A percentile compares a stretch with the other conserved stretches of the same genome.
phyloP scores from a whole-genome alignment of 257 asterid genomes.

The Solanum habrochaites region DNA sequence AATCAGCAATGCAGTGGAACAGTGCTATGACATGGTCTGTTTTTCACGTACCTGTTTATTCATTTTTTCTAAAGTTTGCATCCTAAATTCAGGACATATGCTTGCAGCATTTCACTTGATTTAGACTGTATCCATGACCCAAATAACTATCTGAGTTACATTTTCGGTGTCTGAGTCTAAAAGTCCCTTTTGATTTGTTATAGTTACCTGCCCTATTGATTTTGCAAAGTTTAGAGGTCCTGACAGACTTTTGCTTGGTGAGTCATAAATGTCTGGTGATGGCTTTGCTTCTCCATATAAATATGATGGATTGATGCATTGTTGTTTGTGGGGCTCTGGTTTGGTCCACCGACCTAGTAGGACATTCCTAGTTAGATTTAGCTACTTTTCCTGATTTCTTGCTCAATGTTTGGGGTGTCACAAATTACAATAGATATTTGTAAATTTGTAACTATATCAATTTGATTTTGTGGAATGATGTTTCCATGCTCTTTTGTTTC shows the following conservation, averaged over 20 bases:
- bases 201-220: not conserved
- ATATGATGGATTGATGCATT: not conserved
- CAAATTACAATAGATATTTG: not conserved
- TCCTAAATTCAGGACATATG: not conserved
- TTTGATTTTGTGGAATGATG: not conserved
- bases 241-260: not conserved
- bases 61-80: not conserved
- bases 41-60: not conserved
- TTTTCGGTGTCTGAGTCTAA: not conserved
- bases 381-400: not conserved
- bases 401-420: not conserved
- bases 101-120: not conserved
- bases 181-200: not conserved
- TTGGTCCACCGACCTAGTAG: not conserved
- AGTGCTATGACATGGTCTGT: slow-evolving; percentile 73
- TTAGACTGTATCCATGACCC: not conserved
- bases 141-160: not conserved
- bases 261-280: not conserved
- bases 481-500: not conserved
- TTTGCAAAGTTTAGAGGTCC: not conserved
- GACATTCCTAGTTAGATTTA: not conserved
- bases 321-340: not conserved
- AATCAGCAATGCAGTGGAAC: slow-evolving; percentile 61
- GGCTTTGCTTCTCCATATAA: not conserved
- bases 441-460: not conserved